phyloP scores from a whole-genome alignment of 2,329 filamentous ascomycete genomes.

The Aspergillus sp. region DNA sequence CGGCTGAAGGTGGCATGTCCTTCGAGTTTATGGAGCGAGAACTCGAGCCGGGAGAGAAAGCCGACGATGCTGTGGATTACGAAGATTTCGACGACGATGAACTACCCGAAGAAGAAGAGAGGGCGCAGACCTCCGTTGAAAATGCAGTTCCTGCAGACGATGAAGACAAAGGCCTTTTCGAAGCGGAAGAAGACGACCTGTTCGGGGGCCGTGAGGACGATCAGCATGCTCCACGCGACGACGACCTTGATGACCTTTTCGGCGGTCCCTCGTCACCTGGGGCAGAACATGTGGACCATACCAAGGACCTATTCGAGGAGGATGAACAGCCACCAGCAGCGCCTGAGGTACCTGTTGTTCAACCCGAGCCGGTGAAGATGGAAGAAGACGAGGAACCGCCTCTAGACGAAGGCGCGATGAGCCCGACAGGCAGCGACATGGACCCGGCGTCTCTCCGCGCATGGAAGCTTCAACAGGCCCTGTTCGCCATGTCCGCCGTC shows the following conservation, averaged over 20 bases:
- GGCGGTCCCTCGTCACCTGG: constrained; percentile 38
- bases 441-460: constrained; percentile 40
- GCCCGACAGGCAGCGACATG: constrained; percentile 37
- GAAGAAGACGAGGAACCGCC: constrained; percentile 26
- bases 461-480: constrained; percentile 45
- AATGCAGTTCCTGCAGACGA: constrained; percentile 52
- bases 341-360: not conserved
- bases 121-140: constrained; percentile 28
- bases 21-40: constrained; percentile 42
- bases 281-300: constrained; percentile 28
- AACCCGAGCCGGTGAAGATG: constrained; percentile 21
- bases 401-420: constrained; percentile 25
- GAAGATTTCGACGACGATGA: constrained; percentile 92
- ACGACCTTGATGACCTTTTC: constrained; percentile 49
- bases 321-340: constrained; percentile 15
- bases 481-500: constrained; percentile 45
- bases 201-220: constrained; percentile 26
- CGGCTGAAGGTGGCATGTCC: constrained; percentile 27
- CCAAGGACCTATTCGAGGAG: constrained; percentile 29
- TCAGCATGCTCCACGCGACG: constrained; percentile 30
- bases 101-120: constrained; percentile 62
- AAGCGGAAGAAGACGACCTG: constrained; percentile 39
- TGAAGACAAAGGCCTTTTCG: constrained; percentile 23
- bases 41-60: constrained; percentile 65
- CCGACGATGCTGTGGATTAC: constrained; percentile 86